Evolutionary conservation across 192 early-diverging fungal species (phyloP).

Genomic region (Backusella tarrabulga): DNA sequence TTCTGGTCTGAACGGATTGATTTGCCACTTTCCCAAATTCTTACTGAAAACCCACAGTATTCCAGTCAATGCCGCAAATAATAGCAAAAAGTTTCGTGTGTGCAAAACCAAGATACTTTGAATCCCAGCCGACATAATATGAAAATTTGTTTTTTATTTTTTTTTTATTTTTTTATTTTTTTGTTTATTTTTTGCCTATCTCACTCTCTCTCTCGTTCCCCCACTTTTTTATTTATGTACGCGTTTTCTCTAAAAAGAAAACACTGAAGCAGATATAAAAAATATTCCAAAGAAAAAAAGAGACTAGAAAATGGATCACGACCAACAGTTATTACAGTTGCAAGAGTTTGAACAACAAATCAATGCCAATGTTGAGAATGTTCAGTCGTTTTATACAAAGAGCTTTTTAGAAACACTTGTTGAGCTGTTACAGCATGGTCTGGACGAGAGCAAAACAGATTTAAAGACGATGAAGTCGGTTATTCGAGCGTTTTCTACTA

Average conservation of each 20-base stretch:
- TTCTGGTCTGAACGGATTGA: too few species aligned
- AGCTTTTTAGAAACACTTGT: slow-evolving; percentile 26
- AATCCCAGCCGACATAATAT: neutral
- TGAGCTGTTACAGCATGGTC: slow-evolving; percentile 11
- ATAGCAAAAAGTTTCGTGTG: too few species aligned
- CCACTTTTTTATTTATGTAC: neutral
- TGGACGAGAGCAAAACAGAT: slow-evolving; percentile 9
- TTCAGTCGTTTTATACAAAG: slow-evolving; percentile 29
- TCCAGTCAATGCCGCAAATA: too few species aligned
- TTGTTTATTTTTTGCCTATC: neutral
- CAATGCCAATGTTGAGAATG: slow-evolving; percentile 17
- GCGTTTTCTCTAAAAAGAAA: neutral
- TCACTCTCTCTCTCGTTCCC: neutral
- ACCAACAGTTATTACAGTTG: slow-evolving; percentile 18
- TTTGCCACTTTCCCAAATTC: too few species aligned
- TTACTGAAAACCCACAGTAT: too few species aligned
- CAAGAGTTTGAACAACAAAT: slow-evolving; percentile 29
- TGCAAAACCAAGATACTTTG: neutral
- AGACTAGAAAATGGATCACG: slow-evolving; percentile 16
- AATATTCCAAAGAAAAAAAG: neutral
- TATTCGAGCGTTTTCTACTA: slow-evolving; percentile 31
- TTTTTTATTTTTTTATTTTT: neutral
- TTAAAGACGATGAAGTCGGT: slow-evolving; percentile 19
- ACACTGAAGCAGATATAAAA: neutral
- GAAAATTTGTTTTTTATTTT: neutral